Percentiles rank a stretch among this genome's conserved stretches.
Evolutionary conservation across 805 yeast genomes (phyloP).

Genomic region (Pichia pseudocactophila): DNA sequence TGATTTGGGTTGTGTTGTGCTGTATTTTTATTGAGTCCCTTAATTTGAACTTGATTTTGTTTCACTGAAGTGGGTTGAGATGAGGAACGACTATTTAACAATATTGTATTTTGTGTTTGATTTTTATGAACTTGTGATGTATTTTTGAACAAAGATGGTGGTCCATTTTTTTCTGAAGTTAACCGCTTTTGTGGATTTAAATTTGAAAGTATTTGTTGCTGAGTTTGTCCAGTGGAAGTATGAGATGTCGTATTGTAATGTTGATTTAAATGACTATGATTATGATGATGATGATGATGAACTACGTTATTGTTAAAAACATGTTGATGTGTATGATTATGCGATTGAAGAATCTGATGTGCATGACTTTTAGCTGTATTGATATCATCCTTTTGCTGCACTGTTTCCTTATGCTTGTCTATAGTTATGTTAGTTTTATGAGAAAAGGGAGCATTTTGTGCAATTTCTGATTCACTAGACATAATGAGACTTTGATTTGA

Average conservation of each 20-base stretch:
- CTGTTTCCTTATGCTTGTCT: no score
- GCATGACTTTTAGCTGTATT: background rate
- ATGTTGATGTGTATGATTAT: background rate
- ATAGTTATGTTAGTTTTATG: no score
- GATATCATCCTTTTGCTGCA: background rate
- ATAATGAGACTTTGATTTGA: no score
- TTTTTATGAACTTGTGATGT: background rate
- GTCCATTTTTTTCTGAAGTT: background rate
- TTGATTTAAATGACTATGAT: background rate
- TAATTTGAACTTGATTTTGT: no score
- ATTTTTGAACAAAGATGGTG: background rate
- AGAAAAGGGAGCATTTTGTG: no score
- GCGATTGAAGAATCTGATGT: background rate
- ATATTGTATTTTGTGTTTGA: background rate
- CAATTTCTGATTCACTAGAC: background rate
- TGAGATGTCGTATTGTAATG: no score
- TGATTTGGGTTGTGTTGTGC: no score
- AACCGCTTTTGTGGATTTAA: background rate
- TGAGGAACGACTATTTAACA: no score
- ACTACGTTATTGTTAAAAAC: no score
- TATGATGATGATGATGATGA: background rate
- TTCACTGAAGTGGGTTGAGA: no score
- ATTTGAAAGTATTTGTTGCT: background rate
- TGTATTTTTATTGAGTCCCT: no score
- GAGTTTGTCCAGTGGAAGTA: background rate